Conservation (phyloP, 2,329 filamentous ascomycete genomes). For the Fusarium lateritium region DNA sequence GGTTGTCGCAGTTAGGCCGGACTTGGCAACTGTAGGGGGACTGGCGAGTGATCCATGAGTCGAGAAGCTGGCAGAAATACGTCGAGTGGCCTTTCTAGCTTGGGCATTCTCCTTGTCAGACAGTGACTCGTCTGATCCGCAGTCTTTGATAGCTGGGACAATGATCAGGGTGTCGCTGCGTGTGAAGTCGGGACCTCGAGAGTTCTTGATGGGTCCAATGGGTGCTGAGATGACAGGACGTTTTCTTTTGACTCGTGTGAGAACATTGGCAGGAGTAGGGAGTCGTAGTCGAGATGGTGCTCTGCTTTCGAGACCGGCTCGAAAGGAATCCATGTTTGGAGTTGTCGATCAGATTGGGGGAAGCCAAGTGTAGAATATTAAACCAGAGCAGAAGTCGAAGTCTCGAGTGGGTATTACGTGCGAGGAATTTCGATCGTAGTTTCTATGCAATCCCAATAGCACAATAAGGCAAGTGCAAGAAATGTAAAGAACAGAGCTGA, state of each 20-base stretch:
- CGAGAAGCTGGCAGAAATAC: conserved; percentile 53
- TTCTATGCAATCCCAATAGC: no score
- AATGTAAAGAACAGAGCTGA: no score
- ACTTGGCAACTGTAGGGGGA: conserved; percentile 52
- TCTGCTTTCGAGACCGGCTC: conserved; percentile 25
- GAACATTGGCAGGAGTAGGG: conserved; percentile 26
- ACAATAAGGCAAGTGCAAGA: no score
- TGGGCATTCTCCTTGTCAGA: conserved; percentile 12
- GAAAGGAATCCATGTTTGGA: conserved; percentile 40
- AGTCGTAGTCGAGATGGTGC: conserved; percentile 29
- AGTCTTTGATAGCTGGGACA: conserved; percentile 56
- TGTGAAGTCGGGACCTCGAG: conserved; percentile 54
- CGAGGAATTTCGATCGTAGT: no score
- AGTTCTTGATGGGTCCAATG: conserved; percentile 57
- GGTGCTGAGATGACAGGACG: conserved; percentile 55
- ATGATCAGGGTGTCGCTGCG: conserved; percentile 55
- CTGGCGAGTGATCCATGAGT: conserved; percentile 45
- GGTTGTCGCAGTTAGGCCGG: conserved; percentile 45
- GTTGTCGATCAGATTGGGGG: background rate
- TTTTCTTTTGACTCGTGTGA: conserved; percentile 40
- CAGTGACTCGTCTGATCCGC: conserved; percentile 44
- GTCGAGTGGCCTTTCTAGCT: conserved; percentile 41
- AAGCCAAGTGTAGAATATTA: no score
- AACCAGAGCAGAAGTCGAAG: background rate
- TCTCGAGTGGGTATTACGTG: background rate